Percentiles rank a stretch among this genome's conserved stretches.
phyloP scores from a whole-genome alignment of 164 flowering plant genomes.

The Vitis riparia region DNA sequence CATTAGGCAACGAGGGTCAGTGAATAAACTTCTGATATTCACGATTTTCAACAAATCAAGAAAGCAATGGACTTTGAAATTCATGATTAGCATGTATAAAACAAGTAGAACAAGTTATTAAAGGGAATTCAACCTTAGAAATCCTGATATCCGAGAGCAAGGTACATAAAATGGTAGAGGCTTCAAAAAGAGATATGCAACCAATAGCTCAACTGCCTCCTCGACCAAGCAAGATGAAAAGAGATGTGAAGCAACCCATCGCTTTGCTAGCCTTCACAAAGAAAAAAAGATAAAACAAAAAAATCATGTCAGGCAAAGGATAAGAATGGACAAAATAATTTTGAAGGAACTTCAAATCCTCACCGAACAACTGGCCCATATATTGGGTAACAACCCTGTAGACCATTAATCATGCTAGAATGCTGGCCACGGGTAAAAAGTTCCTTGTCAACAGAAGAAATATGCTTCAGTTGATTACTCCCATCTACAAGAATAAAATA shows the following conservation, averaged over 20 bases:
- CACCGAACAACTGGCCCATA: conserved; percentile 90
- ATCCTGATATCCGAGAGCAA: conserved; percentile 84
- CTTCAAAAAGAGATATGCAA: conserved; percentile 75
- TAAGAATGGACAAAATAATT: conserved; percentile 2
- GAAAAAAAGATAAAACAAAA: background rate
- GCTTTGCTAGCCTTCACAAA: conserved; percentile 84
- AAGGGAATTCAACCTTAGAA: conserved; percentile 58
- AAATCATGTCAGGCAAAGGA: background rate
- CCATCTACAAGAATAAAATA: conserved; percentile 35
- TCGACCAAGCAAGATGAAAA: conserved; percentile 71
- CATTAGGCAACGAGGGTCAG: too few relatives aligned
- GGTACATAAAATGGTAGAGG: conserved; percentile 81
- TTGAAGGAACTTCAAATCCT: conserved; percentile 10
- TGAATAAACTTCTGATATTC: too few relatives aligned
- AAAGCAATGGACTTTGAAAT: too few relatives aligned
- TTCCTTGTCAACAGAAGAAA: conserved; percentile 53
- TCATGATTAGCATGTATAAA: too few relatives aligned
- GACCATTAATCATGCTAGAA: conserved; percentile 92
- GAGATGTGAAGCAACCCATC: conserved; percentile 96
- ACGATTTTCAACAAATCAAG: too few relatives aligned
- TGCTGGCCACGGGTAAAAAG: conserved; percentile 76
- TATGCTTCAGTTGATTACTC: conserved; percentile 38
- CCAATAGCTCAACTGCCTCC: conserved; percentile 88
- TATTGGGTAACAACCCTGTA: conserved; percentile 67
- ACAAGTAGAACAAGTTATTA: too few relatives aligned